Evolutionary conservation across 345 rosid genomes (phyloP).

Genomic region (Pelargonium nanum): DNA sequence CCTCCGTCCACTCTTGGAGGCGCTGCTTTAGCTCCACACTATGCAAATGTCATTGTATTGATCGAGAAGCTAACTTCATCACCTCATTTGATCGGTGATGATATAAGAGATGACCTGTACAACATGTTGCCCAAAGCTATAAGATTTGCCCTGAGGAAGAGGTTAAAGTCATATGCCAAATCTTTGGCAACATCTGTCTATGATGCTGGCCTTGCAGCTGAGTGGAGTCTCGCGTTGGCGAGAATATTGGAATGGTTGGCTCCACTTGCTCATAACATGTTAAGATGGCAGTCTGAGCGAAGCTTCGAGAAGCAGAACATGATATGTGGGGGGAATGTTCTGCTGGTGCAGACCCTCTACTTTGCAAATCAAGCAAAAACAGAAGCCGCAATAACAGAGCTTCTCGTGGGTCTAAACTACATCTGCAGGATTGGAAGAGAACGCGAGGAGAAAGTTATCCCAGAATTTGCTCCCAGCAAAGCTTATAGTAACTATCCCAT

Average conservation of each 20-base stretch:
- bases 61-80: conserved; percentile 44
- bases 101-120: conserved; percentile 43
- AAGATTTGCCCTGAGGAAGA: conserved; percentile 27
- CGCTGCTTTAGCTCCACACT: conserved; percentile 52
- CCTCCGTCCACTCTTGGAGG: conserved; percentile 43
- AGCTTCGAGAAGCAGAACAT: conserved; percentile 43
- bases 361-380: conserved; percentile 51
- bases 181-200: conserved; percentile 22
- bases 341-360: conserved; percentile 51
- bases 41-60: conserved; percentile 41
- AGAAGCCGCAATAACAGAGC: conserved; percentile 52
- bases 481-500: not conserved
- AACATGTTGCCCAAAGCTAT: conserved; percentile 39
- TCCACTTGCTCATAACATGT: conserved; percentile 49
- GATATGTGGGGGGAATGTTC: conserved; percentile 33
- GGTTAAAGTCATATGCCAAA: conserved; percentile 29
- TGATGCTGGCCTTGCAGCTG: conserved; percentile 32
- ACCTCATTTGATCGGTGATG: conserved; percentile 35
- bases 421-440: conserved; percentile 27
- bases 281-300: conserved; percentile 49
- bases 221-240: conserved; percentile 32
- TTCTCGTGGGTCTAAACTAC: conserved; percentile 51
- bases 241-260: conserved; percentile 47
- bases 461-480: conserved; percentile 5
- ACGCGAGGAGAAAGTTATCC: conserved; percentile 9